Conservation (phyloP, 495 filamentous ascomycete genomes). For the Entonaema liquescens region DNA sequence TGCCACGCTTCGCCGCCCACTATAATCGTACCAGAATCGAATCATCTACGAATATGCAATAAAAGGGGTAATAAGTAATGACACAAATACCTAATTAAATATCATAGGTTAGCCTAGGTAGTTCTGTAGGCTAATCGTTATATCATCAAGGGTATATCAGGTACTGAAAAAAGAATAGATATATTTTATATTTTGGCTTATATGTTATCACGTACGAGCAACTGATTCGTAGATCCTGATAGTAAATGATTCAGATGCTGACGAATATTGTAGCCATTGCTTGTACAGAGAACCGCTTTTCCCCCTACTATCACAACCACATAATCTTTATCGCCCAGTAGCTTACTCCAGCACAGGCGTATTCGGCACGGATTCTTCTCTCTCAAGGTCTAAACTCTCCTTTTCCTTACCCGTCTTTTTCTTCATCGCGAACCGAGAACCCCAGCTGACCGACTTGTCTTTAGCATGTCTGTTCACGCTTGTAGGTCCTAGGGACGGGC, state of each 20-base stretch:
- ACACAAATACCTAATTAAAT: too few relatives aligned
- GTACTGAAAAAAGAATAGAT: background rate
- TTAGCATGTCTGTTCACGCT: slow-evolving; percentile 46
- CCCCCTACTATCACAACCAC: background rate
- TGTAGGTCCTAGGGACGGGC: slow-evolving; percentile 50
- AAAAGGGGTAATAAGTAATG: background rate
- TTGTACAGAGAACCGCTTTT: slow-evolving; percentile 3
- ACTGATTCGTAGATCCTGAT: background rate
- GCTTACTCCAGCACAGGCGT: slow-evolving; percentile 25
- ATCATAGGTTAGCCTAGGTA: too few relatives aligned
- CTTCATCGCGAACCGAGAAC: slow-evolving; percentile 57
- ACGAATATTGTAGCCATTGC: slow-evolving; percentile 9
- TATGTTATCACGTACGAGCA: background rate
- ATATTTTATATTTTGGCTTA: background rate
- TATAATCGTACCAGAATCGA: background rate
- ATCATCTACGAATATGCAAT: background rate
- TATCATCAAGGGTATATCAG: too few relatives aligned
- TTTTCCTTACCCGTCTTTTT: slow-evolving; percentile 57
- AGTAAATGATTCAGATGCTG: slow-evolving; percentile 2
- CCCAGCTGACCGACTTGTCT: slow-evolving; percentile 53
- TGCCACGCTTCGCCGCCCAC: slow-evolving; percentile 30
- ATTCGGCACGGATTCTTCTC: slow-evolving; percentile 42
- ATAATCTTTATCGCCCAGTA: background rate
- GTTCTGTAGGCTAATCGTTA: too few relatives aligned
- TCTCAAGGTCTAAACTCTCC: slow-evolving; percentile 58